Evolutionary conservation across 345 rosid species (phyloP), one percentile per base, ranked within the genome.

Genomic region (Jatropha curcas): DNA sequence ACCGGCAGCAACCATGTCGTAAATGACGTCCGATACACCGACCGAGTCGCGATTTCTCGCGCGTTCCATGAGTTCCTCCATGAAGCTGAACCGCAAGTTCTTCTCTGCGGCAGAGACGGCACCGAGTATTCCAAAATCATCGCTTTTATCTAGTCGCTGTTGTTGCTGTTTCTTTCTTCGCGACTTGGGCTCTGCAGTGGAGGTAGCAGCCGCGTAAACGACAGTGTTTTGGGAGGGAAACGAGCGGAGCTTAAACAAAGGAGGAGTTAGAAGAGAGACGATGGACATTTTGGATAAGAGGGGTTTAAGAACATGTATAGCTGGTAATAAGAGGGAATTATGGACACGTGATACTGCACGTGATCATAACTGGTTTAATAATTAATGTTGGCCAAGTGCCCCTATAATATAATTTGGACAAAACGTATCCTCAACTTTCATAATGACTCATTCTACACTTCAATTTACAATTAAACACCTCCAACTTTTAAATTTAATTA

Each of bases 1-100:
- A 14, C 98, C 98, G 55, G 97, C 97, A 14, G 98, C 97, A 67
- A 94, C 76, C 98, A 94, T 94, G 82, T 94, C 98, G 55, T 89
- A 90, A 60, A 94, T 89, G 80, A 92, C 92, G 17, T 89, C 91
- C 2, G 89, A 85, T 7, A 89, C 98, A 16, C 90, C 94, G 25
- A 69, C 56, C 1, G 86, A 20, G 51, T 94, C 94, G 2, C 92
- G 83, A 71, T 82, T 87, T 86, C 97, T 82, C 0, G 98, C 92
- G 62, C 89, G 88, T 33, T 74, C 85, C 97, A 89, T 94, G 78
- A 94, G 84, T 73, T 92, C 98, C 76, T 94, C 98, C 98, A 94
- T 90, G 82, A 94, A 94, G 14, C 87, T 77, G 67, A 89, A 83
- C 6, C 98, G 92, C 45, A 94, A 93, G 55, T 85, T 74, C 81